Evolutionary conservation across 2,329 filamentous ascomycete genomes (phyloP), one percentile per base, ranked within the genome.

Genomic region (Neofusicoccum ribis): DNA sequence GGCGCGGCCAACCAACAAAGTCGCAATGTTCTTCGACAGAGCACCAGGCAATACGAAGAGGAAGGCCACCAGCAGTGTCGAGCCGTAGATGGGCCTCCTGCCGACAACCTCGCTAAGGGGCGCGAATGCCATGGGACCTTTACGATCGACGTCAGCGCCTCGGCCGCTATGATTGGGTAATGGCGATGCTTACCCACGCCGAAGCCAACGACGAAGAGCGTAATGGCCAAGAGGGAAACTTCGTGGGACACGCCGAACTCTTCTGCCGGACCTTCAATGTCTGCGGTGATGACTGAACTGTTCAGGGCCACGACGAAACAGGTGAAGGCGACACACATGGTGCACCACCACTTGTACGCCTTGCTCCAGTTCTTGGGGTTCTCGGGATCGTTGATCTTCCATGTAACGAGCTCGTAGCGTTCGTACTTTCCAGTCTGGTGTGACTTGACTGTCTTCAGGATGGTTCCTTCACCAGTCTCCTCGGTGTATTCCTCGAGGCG

Each of bases 291-390:
- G 69, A 96, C 89, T 60, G 88, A 87, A 56, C 89, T 92, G 70
- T 82, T 79, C 69, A 82, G 80, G 1, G 80, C 81, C 3, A 82
- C 78, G 3, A 78, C 78, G 65, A 83, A 82, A 69, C 80, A 82
- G 1, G 80, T 81, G 0, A 80, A 37, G 0, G 92, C 90, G 0
- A 96, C 91, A 15, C 92, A 87, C 89, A 96, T 92, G 27, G 92
- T 97, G 73, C 87, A 89, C 71, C 72, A 79, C 91, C 91, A 94
- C 78, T 93, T 95, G 76, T 82, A 89, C 1, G 79, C 81, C 76
- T 92, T 92, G 65, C 85, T 87, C 91, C 91, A 95, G 77, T 94
- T 95, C 83, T 94, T 94, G 0, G 92, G 91, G 72, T 94, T 94
- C 68, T 89, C 90, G 0, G 86, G 85, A 74, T 95, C 91, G 66